Evolutionary conservation across 305 asterid species (phyloP).

Genomic region (Rubia balearica): DNA sequence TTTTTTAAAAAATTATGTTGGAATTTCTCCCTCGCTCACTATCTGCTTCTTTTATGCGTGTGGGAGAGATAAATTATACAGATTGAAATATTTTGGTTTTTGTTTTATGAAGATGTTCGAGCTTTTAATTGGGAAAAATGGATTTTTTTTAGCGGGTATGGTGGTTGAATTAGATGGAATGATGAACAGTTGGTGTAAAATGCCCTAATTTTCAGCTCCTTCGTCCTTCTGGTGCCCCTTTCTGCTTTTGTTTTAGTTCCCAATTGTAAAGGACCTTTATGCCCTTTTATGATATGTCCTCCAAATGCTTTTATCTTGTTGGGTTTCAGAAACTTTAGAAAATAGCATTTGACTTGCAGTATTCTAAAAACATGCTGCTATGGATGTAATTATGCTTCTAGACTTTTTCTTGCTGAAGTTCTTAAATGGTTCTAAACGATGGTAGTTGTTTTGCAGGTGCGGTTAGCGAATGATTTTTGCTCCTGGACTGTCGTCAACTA

Average conservation of each 20-base stretch:
- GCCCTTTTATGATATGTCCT: neutral
- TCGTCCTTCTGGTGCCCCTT: neutral
- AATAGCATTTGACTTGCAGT: neutral
- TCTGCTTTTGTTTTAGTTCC: neutral
- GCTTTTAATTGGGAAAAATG: neutral
- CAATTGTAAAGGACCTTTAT: neutral
- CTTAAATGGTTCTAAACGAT: neutral
- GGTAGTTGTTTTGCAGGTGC: constrained; percentile 7
- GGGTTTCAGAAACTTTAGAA: neutral
- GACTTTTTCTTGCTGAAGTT: neutral
- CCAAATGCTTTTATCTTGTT: neutral
- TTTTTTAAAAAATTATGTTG: no score
- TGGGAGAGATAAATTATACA: neutral
- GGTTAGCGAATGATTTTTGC: constrained; percentile 5
- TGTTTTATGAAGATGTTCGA: neutral
- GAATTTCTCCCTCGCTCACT: neutral
- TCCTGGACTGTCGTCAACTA: neutral
- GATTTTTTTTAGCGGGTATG: neutral
- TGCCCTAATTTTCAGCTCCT: neutral
- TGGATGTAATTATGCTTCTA: neutral
- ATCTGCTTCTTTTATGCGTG: neutral
- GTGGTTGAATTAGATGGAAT: neutral
- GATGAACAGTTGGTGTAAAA: neutral
- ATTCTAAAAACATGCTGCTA: neutral
- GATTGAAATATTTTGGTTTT: neutral